Evolutionary conservation across 768 basidiomycete species (phyloP).

Genomic region (Hericium erinaceus): DNA sequence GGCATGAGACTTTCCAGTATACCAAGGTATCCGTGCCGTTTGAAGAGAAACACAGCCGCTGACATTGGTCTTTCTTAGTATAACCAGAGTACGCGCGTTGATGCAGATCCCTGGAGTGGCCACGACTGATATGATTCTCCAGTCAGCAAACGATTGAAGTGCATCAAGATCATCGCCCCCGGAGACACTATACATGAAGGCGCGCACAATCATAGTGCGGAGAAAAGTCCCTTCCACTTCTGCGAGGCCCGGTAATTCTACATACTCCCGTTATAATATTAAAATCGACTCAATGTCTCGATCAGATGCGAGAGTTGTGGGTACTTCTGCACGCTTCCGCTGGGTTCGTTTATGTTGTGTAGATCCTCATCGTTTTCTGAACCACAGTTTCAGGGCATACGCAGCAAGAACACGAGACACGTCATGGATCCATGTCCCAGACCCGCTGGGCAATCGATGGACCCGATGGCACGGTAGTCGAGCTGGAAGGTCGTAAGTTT

Average conservation of each 20-base stretch:
- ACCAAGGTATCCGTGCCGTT: conserved; percentile 39
- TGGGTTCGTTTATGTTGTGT: conserved; percentile 27
- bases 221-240: conserved; percentile 39
- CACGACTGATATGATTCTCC: neutral
- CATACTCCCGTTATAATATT: neutral
- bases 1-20: conserved; percentile 52
- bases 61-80: conserved; percentile 27
- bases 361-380: neutral
- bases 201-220: conserved; percentile 38
- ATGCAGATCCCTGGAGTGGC: no score
- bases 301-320: conserved; percentile 44
- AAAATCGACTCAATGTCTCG: neutral
- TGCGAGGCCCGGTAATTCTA: conserved; percentile 37
- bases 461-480: conserved; percentile 37
- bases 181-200: conserved; percentile 36
- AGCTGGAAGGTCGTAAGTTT: conserved; percentile 48
- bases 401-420: conserved; percentile 53
- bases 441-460: conserved; percentile 50
- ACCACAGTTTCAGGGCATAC: conserved; percentile 35
- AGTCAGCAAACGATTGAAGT: conserved; percentile 44
- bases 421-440: conserved; percentile 54
- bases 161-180: conserved; percentile 36
- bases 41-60: neutral
- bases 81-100: conserved; percentile 33
- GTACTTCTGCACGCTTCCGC: conserved; percentile 49